Conservation (phyloP, 2,329 filamentous ascomycete species). For the Clonostachys rosea region DNA sequence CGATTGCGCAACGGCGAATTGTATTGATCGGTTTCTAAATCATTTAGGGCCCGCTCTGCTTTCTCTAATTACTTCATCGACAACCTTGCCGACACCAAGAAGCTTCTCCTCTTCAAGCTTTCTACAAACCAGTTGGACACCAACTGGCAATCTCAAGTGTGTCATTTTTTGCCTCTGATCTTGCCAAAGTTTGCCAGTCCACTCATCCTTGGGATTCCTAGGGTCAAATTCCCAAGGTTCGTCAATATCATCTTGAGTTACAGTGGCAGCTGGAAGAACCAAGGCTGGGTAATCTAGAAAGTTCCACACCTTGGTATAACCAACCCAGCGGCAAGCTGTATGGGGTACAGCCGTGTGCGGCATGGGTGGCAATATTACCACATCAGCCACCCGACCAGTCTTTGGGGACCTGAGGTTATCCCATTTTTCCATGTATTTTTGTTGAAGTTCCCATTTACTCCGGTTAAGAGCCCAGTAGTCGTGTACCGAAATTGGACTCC, state of each 20-base stretch:
- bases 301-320: conserved; percentile 28
- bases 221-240: conserved; percentile 13
- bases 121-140: conserved; percentile 46
- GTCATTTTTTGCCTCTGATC: conserved; percentile 8
- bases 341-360: conserved; percentile 52
- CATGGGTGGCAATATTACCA: conserved; percentile 54
- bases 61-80: conserved; percentile 12
- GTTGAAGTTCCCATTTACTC: conserved; percentile 36
- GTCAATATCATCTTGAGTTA: conserved; percentile 31
- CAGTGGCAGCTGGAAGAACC: conserved; percentile 18
- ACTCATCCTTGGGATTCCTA: conserved; percentile 7
- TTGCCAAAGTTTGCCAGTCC: conserved; percentile 10
- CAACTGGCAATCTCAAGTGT: conserved; percentile 29
- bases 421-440: conserved; percentile 54
- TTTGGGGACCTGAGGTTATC: conserved; percentile 30
- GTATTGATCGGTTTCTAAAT: too few relatives aligned
- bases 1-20: too few relatives aligned
- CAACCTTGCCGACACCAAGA: conserved; percentile 31
- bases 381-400: conserved; percentile 44
- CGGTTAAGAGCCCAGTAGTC: conserved; percentile 66
- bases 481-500: conserved; percentile 52
- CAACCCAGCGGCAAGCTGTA: conserved; percentile 34
- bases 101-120: conserved; percentile 52
- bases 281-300: conserved; percentile 18
- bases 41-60: too few relatives aligned